A percentile compares a stretch with the other conserved stretches of the same genome.
Evolutionary conservation across 2,329 filamentous ascomycete species (phyloP).

Genomic region (Cytospora schulzeri): DNA sequence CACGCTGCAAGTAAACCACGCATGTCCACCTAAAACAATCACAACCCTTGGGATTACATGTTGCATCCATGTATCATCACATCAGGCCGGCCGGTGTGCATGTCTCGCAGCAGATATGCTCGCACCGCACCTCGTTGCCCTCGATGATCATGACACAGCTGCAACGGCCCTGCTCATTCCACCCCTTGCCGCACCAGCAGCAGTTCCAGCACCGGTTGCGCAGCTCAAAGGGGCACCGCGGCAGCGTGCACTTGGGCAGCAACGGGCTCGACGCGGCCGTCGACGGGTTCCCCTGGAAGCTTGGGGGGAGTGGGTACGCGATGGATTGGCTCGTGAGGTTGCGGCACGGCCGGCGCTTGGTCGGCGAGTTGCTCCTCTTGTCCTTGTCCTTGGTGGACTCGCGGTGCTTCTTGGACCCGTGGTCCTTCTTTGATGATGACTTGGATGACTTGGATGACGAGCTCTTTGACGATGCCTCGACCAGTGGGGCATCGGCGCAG

Average conservation of each 20-base stretch:
- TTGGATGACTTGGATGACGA: constrained; percentile 25
- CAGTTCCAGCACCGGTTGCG: constrained; percentile 56
- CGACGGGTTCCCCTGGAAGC: constrained; percentile 40
- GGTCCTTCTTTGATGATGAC: constrained; percentile 15
- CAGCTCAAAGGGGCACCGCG: constrained; percentile 52
- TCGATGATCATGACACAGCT: constrained; percentile 56
- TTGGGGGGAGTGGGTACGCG: constrained; percentile 51
- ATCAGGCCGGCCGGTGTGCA: constrained; percentile 45
- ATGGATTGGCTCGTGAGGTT: constrained; percentile 47
- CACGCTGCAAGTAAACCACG: not conserved
- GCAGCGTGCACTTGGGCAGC: constrained; percentile 47
- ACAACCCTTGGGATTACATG: not conserved
- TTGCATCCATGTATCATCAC: too few relatives aligned
- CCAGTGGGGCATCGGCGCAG: constrained; percentile 44
- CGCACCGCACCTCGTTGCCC: constrained; percentile 51
- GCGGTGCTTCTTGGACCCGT: constrained; percentile 20
- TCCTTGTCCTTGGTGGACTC: constrained; percentile 28
- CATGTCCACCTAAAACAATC: not conserved
- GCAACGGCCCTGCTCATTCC: constrained; percentile 53
- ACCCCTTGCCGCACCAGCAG: constrained; percentile 58
- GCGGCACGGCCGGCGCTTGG: constrained; percentile 44
- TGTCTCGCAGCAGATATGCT: constrained; percentile 56
- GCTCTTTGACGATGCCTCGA: constrained; percentile 30
- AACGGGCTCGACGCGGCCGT: constrained; percentile 35
- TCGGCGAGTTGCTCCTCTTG: constrained; percentile 28